Conservation (phyloP, 164 flowering plant species). For the grape (Vitis vinifera) region DNA sequence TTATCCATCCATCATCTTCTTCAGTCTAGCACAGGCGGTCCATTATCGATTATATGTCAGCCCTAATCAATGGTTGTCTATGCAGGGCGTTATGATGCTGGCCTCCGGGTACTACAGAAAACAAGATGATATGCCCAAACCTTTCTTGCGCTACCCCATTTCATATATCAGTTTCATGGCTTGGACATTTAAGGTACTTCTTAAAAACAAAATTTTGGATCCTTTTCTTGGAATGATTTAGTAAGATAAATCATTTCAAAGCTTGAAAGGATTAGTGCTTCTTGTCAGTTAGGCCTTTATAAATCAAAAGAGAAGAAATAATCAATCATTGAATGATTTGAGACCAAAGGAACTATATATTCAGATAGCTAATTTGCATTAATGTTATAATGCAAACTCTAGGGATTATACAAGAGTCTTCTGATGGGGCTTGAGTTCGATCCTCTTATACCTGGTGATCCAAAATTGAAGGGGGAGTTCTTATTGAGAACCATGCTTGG, state of each 20-base stretch:
- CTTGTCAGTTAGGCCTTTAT: no score
- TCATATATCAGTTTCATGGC: slow-evolving; percentile 67
- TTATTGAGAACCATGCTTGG: slow-evolving; percentile 38
- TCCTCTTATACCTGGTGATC: slow-evolving; percentile 45
- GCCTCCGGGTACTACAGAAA: slow-evolving; percentile 75
- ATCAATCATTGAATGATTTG: no score
- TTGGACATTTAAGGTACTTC: slow-evolving; percentile 76
- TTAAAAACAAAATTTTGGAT: no score
- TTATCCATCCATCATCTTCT: no score
- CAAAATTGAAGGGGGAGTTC: slow-evolving; percentile 54
- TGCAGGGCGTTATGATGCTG: slow-evolving; percentile 84
- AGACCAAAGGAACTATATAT: no score
- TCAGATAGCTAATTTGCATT: no score
- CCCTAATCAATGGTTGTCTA: background rate
- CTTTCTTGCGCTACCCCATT: slow-evolving; percentile 78
- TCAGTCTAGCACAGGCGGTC: no score
- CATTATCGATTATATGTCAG: no score
- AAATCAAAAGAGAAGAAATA: no score
- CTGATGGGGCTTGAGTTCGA: slow-evolving; percentile 67
- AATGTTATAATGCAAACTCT: slow-evolving; percentile 9
- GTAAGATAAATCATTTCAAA: no score
- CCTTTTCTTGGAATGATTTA: no score
- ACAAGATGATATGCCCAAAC: slow-evolving; percentile 80
- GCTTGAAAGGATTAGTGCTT: no score
- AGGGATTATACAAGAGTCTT: slow-evolving; percentile 79